Base-by-base conservation (phyloP, 768 basidiomycete genomes). In the Mycena pura region DNA sequence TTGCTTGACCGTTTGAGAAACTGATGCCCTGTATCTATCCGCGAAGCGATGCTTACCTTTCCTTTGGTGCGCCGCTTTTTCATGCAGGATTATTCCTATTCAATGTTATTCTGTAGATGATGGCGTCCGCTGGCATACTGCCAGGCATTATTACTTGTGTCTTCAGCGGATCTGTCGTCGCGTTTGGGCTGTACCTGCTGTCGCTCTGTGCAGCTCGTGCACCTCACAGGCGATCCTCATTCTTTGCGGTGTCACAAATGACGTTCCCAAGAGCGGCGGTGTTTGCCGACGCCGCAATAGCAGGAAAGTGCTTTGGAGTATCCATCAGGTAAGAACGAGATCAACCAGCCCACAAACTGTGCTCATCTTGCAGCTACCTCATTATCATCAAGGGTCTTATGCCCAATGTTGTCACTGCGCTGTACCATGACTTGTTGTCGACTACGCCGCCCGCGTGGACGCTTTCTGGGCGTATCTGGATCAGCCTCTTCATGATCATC, bases 221-320 rank as follows among this genome's bases (percentile, higher is more conserved):
- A 2, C 84, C 86, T 6, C 88, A 92, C 63, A 81, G 95, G 43
- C 84, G 82, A 13, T 80, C 93, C 17, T 94, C 92, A 7, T 96
- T 95, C 74, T 93, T 93, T 66, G 87, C 90, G 14, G 78, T 96
- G 19, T 84, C 92, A 1, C 84, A 91, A 71, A 77, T 99, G 64
- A 96, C 96, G 0, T 97, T 95, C 73, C 96, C 96, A 3, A 86
- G 82, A 41, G 92, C 91, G 0, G 91, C 91, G 0, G 79, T 93
- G 36, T 92, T 93, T 73, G 96, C 98, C 69, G 96, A 98, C 73
- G 88, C 88, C 4, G 96, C 96, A 13, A 95, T 99, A 67, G 95
- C 95, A 10, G 90, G 88, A 72, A 99, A 99, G 73, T 99, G 96
- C 74, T 97, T 97, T 71, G 96, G 96, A 19, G 96, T 99, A 3